Evolutionary conservation across 192 early-diverging fungal species (phyloP).

Genomic region (Coemansia javaensis): DNA sequence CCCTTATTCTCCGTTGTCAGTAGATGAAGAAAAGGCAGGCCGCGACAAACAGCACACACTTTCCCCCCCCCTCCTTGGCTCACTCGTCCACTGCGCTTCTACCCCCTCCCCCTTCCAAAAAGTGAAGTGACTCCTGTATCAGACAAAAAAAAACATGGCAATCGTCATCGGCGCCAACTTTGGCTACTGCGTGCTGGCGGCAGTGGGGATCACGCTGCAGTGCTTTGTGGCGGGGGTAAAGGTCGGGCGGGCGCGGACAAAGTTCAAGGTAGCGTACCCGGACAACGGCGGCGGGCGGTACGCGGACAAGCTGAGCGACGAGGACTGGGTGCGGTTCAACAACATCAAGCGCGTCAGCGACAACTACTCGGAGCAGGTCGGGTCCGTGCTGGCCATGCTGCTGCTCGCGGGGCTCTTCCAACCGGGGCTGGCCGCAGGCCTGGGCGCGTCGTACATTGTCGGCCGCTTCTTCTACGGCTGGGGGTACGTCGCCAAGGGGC

Average conservation of each 20-base stretch:
- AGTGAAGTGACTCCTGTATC: neutral
- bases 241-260: conserved; percentile 34
- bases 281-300: conserved; percentile 49
- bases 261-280: conserved; percentile 45
- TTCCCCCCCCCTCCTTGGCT: neutral
- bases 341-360: conserved; percentile 50
- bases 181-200: conserved; percentile 44
- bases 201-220: conserved; percentile 36
- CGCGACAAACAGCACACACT: too few relatives aligned
- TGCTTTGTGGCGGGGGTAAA: conserved; percentile 7
- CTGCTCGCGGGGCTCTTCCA: conserved; percentile 39
- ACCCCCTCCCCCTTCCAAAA: neutral
- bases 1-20: too few relatives aligned
- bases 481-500: conserved; percentile 27
- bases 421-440: conserved; percentile 22
- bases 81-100: neutral
- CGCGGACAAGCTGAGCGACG: conserved; percentile 45
- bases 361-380: conserved; percentile 47
- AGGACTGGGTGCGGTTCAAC: conserved; percentile 51
- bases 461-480: conserved; percentile 28
- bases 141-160: too few relatives aligned
- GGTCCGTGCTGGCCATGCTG: conserved; percentile 22
- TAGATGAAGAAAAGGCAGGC: too few relatives aligned
- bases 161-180: conserved; percentile 48
- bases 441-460: conserved; percentile 32